A percentile compares a stretch with the other conserved stretches of the same genome.
Conservation (phyloP, 225 moss, liverwort and hornwort genomes). For the Pleurozium schreberi region DNA sequence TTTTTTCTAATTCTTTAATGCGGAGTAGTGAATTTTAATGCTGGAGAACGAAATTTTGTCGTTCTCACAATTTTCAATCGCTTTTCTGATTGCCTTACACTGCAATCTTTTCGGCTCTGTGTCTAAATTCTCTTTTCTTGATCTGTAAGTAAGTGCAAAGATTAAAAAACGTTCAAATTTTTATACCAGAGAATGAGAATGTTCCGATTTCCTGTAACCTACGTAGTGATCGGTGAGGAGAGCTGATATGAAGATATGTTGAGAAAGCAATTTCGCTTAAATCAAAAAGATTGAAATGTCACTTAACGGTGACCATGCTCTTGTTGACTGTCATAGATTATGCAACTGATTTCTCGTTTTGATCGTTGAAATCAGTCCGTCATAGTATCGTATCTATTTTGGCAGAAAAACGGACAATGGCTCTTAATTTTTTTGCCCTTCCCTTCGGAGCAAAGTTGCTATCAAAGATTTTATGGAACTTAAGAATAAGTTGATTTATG, state of each 20-base stretch:
- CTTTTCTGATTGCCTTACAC: background rate
- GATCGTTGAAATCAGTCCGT: background rate
- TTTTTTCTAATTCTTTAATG: background rate
- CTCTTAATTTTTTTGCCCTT: background rate
- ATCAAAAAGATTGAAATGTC: background rate
- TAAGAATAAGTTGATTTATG: background rate
- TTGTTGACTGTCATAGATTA: background rate
- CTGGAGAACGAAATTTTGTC: background rate
- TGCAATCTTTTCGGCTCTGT: background rate
- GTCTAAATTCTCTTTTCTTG: background rate
- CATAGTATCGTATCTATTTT: background rate
- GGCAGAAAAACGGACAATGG: background rate
- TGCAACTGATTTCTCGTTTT: background rate
- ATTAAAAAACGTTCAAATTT: background rate
- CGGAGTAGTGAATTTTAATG: background rate
- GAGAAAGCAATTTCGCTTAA: background rate
- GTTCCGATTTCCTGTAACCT: background rate
- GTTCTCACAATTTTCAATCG: background rate
- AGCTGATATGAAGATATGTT: background rate
- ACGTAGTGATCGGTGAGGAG: background rate
- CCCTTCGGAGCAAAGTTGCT: background rate
- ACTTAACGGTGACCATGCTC: background rate
- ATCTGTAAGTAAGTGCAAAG: background rate
- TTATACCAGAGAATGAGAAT: background rate
- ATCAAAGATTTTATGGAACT: background rate